Conservation (phyloP, 208 protist genomes). For the Strigomonas culicis region DNA sequence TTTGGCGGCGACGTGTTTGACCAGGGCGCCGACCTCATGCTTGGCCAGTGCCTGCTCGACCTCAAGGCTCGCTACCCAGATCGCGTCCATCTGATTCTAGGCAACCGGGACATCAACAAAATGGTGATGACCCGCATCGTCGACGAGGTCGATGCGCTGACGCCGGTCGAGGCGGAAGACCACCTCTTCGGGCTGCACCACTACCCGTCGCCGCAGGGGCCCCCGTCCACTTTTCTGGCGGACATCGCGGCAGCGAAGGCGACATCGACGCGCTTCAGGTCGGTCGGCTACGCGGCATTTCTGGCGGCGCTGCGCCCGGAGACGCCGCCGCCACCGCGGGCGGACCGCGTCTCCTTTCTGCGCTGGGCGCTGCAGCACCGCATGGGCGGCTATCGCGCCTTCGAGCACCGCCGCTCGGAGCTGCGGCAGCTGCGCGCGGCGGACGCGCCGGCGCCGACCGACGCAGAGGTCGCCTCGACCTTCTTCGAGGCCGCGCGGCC, state of each 20-base stretch:
- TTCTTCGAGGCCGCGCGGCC: constrained; percentile 57
- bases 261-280: background rate
- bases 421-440: constrained; percentile 25
- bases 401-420: constrained; percentile 67
- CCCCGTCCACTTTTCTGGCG: background rate
- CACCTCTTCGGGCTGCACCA: constrained; percentile 18
- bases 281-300: background rate
- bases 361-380: constrained; percentile 68
- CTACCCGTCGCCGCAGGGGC: background rate
- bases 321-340: background rate
- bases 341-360: constrained; percentile 40
- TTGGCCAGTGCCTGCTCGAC: constrained; percentile 54
- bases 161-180: constrained; percentile 20
- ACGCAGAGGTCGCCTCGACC: constrained; percentile 45
- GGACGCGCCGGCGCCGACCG: background rate
- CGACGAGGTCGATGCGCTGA: constrained; percentile 14
- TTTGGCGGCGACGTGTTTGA: constrained; percentile 91
- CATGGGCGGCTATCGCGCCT: constrained; percentile 52
- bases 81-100: constrained; percentile 83
- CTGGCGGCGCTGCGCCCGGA: background rate
- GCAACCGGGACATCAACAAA: constrained; percentile 92
- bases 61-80: constrained; percentile 70
- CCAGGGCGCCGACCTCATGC: constrained; percentile 68
- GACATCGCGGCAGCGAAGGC: constrained; percentile 3
- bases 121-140: constrained; percentile 61